Conservation (phyloP, 192 early-diverging fungal genomes). For the Pilaira anomala region DNA sequence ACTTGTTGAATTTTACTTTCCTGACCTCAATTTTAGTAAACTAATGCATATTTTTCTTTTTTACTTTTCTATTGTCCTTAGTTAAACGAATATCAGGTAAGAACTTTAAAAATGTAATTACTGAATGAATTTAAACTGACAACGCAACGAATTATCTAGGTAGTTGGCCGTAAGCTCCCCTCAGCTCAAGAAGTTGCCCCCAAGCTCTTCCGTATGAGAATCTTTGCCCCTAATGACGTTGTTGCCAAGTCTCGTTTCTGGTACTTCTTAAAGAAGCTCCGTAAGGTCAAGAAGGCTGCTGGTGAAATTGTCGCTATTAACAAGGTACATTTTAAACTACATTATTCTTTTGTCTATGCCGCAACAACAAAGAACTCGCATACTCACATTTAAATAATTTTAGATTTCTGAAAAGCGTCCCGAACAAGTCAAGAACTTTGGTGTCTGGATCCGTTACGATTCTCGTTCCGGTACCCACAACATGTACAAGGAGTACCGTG, state of each 20-base stretch:
- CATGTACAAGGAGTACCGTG: slow-evolving; percentile 99
- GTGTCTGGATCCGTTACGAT: slow-evolving; percentile 99
- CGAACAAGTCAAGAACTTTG: slow-evolving; percentile 92
- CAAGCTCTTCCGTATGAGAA: slow-evolving; percentile 97
- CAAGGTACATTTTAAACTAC: slow-evolving; percentile 53
- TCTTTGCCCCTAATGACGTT: slow-evolving; percentile 98
- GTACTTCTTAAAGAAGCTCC: slow-evolving; percentile 99
- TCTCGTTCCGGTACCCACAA: slow-evolving; percentile 99
- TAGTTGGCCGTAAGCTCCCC: slow-evolving; percentile 94
- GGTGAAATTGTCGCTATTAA: slow-evolving; percentile 98
- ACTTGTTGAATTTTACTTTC: too few species aligned
- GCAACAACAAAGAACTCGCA: too few species aligned
- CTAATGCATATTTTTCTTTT: not conserved
- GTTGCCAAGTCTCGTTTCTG: slow-evolving; percentile 99
- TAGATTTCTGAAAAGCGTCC: slow-evolving; percentile 92
- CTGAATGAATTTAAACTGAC: not conserved
- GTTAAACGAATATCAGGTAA: slow-evolving; percentile 34
- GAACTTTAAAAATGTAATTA: too few species aligned
- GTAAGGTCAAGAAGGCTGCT: slow-evolving; percentile 99
- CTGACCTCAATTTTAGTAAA: too few species aligned
- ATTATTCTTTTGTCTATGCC: not conserved
- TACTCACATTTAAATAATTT: slow-evolving; percentile 16
- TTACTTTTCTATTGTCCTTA: not conserved
- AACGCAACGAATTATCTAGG: slow-evolving; percentile 47
- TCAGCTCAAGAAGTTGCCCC: slow-evolving; percentile 88